Base-by-base conservation (phyloP, 768 basidiomycete genomes). In the Naganishia onofrii region DNA sequence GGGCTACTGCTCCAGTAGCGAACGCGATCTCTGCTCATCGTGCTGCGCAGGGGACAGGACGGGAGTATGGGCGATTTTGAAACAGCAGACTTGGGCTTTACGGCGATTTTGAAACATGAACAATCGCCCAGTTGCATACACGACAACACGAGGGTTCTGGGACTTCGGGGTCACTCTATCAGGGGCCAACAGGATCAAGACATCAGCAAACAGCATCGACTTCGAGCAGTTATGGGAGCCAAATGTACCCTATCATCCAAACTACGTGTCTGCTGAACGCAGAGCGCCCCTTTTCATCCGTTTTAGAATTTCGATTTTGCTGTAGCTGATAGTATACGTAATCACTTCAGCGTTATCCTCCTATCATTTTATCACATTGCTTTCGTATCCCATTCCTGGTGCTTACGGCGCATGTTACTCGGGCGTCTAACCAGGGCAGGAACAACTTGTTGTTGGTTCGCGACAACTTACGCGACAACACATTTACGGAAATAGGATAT, bases 291-390 rank as follows among this genome's bases (percentile, higher is more conserved):
- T 51, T 58, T 58, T 17, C 32, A 23, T n/a, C n/a, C 26, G 13
- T 63, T 63, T 63, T 19, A 1, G 5, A 3, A 26, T n/a, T 63
- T 63, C 60, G 60, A 63, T 46, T 63, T 63, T 44, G 60, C 60
- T 63, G 60, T 44, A 63, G 60, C 60, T 63, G 60, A 63, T 63
- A 63, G 60, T 63, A 63, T 15, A 63, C 60, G 60, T 63, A 63
- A 63, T 63, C 60, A 63, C 60, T 63, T 63, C 60, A 63, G 60
- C 60, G 15, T 42, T 63, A 42, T 23, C 21, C 15, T 44, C 3
- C 10, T 44, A 42, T 42, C 13, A 36, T 42, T 42, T 42, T 26
- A 63, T 44, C 8, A 46, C 28, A 42, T 26, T n/a, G 21, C 60
- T 28, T 46, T 28, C 15, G 21, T 2, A 38, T 9, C 23, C 19